Percentiles rank a stretch among this genome's conserved stretches.
Conservation (phyloP, 2,329 filamentous ascomycete genomes). For the Chrysoporthe austroafricana region DNA sequence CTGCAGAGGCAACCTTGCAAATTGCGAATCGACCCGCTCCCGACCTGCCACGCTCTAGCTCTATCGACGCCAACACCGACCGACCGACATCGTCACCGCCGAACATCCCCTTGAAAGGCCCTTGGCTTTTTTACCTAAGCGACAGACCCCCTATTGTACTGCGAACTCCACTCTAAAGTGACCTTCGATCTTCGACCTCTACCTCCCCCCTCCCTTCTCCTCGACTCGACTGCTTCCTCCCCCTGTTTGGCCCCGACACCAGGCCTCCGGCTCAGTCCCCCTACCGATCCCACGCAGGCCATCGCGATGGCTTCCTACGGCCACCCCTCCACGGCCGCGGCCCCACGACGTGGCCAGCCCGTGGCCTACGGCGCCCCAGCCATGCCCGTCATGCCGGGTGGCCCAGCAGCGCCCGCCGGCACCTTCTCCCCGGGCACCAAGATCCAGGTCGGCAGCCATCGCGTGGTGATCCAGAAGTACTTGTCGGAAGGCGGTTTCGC, state of each 20-base stretch:
- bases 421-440: conserved; percentile 94
- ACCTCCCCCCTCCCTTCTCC: conserved; percentile 14
- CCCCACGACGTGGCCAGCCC: conserved; percentile 47
- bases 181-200: conserved; percentile 11
- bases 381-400: conserved; percentile 41
- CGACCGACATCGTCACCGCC: conserved; percentile 23
- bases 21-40: conserved; percentile 15
- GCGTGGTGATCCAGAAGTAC: conserved; percentile 94
- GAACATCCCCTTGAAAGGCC: conserved; percentile 7
- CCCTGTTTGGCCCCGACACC: conserved; percentile 21
- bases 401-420: conserved; percentile 65
- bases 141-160: conserved; percentile 27
- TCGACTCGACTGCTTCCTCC: conserved; percentile 14
- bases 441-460: conserved; percentile 91
- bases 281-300: conserved; percentile 21
- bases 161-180: conserved; percentile 21
- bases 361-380: conserved; percentile 48
- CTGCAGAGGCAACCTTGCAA: conserved; percentile 22
- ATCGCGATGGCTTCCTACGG: conserved; percentile 47
- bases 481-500: conserved; percentile 97
- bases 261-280: conserved; percentile 21
- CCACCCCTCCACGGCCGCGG: conserved; percentile 40
- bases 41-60: conserved; percentile 8
- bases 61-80: conserved; percentile 24
- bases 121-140: conserved; percentile 26